Conservation (phyloP, 805 yeast genomes). For the Yamadazyma endophytica region DNA sequence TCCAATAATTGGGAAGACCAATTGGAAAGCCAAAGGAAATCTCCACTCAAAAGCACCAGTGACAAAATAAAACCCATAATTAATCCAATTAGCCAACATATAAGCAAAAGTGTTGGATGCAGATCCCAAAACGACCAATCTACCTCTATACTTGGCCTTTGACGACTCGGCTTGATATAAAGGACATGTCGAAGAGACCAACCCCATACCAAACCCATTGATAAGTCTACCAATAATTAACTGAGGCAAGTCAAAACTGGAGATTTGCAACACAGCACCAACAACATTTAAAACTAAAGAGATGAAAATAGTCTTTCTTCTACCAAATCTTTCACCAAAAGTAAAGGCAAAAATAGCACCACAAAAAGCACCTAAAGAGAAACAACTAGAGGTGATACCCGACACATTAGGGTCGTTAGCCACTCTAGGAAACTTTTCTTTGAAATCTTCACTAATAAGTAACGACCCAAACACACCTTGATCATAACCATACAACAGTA, state of each 20-base stretch:
- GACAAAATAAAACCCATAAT: conserved; percentile 31
- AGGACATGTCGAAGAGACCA: conserved; percentile 34
- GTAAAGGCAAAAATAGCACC: conserved; percentile 35
- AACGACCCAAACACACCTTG: conserved; percentile 13
- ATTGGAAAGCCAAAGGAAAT: conserved; percentile 38
- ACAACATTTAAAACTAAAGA: conserved; percentile 26
- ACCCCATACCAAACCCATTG: conserved; percentile 41
- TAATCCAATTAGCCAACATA: conserved; percentile 33
- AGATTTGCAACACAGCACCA: conserved; percentile 35
- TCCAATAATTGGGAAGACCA: conserved; percentile 31
- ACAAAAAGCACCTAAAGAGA: conserved; percentile 39
- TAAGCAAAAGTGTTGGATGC: conserved; percentile 38
- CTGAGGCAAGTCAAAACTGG: conserved; percentile 26
- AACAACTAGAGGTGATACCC: conserved; percentile 14
- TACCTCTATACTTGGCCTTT: conserved; percentile 41
- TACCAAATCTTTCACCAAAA: conserved; percentile 31
- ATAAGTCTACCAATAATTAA: conserved; percentile 37
- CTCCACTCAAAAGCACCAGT: conserved; percentile 40
- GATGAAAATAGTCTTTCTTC: conserved; percentile 30
- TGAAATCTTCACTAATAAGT: conserved; percentile 11
- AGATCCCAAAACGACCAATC: conserved; percentile 40
- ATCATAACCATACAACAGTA: conserved; percentile 13
- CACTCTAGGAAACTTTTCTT: conserved; percentile 9
- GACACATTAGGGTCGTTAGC: conserved; percentile 7
- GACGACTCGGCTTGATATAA: conserved; percentile 37